These are phyloP conservation scores for Pythium coloratum DNA, from an alignment of 352 stramenopile species.

Conservation along the genomic window DNA sequence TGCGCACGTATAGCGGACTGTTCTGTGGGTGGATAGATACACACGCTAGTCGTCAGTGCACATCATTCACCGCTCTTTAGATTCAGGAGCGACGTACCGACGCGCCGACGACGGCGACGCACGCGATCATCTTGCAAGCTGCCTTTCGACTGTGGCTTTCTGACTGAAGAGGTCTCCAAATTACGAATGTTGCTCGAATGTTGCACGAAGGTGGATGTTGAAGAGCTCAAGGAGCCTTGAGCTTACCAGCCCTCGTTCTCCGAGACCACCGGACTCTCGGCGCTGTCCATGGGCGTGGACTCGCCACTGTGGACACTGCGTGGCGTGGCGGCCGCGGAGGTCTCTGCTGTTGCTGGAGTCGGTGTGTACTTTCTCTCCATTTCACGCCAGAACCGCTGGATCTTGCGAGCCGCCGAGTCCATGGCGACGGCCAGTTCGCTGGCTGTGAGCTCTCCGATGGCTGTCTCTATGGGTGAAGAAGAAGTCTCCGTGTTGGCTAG, in stretches of 20 bases:
- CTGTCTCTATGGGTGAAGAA: neutral
- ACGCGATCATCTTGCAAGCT: constrained; percentile 81
- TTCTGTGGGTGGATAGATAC: constrained; percentile 38
- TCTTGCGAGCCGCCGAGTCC: constrained; percentile 31
- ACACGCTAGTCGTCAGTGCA: neutral
- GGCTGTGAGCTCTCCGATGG: neutral
- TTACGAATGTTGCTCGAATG: constrained; percentile 26
- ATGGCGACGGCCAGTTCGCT: constrained; percentile 22
- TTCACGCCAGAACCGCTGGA: constrained; percentile 32
- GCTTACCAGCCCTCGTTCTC: constrained; percentile 13
- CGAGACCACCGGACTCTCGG: constrained; percentile 16
- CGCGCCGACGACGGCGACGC: constrained; percentile 76
- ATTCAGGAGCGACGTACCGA: constrained; percentile 42
- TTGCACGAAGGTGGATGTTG: constrained; percentile 27
- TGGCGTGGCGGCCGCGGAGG: neutral
- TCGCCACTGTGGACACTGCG: neutral
- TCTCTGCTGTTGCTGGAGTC: neutral
- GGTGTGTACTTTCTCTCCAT: constrained; percentile 25
- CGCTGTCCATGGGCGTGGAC: neutral
- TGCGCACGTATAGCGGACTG: constrained; percentile 80
- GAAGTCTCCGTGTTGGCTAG: neutral
- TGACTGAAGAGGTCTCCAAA: neutral
- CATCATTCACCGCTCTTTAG: neutral
- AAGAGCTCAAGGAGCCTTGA: constrained; percentile 4
- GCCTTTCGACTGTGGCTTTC: too few relatives aligned